Evolutionary conservation across 2,329 filamentous ascomycete genomes (phyloP).

Genomic region (Fusarium chaquense): DNA sequence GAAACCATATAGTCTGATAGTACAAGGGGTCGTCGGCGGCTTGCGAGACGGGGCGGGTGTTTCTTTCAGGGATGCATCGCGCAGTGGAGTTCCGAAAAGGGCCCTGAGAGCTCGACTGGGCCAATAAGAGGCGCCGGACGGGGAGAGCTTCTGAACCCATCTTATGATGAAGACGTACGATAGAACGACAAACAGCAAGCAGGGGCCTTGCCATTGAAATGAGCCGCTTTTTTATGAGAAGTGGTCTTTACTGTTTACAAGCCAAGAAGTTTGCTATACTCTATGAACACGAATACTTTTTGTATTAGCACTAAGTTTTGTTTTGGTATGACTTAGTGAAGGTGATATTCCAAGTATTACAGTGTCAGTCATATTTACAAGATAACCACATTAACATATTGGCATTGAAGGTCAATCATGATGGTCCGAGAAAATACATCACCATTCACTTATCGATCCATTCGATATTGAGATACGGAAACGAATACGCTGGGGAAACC

Average conservation of each 20-base stretch:
- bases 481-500: slow-evolving; percentile 38
- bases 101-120: slow-evolving; percentile 17
- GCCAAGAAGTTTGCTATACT: not conserved
- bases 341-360: slow-evolving; percentile 32
- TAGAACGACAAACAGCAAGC: slow-evolving; percentile 8
- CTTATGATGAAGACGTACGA: slow-evolving; percentile 38
- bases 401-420: not conserved
- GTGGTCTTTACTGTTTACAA: not conserved
- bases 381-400: not conserved
- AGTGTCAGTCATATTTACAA: slow-evolving; percentile 40
- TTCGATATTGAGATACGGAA: slow-evolving; percentile 33
- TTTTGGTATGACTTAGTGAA: not conserved
- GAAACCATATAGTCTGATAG: slow-evolving; percentile 35
- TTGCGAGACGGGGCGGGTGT: slow-evolving; percentile 38
- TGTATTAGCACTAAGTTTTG: not conserved
- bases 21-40: slow-evolving; percentile 36
- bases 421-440: not conserved
- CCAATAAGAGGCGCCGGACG: slow-evolving; percentile 31
- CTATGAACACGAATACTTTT: slow-evolving; percentile 29
- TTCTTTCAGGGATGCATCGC: slow-evolving; percentile 32
- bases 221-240: not conserved
- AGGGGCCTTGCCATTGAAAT: slow-evolving; percentile 7
- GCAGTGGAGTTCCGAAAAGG: slow-evolving; percentile 23
- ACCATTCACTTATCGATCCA: slow-evolving; percentile 1
- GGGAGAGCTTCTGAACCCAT: slow-evolving; percentile 9